These are phyloP conservation scores for Fusarium subtropicale DNA, from an alignment of 2,329 filamentous ascomycete genomes.

Conservation along the genomic window DNA sequence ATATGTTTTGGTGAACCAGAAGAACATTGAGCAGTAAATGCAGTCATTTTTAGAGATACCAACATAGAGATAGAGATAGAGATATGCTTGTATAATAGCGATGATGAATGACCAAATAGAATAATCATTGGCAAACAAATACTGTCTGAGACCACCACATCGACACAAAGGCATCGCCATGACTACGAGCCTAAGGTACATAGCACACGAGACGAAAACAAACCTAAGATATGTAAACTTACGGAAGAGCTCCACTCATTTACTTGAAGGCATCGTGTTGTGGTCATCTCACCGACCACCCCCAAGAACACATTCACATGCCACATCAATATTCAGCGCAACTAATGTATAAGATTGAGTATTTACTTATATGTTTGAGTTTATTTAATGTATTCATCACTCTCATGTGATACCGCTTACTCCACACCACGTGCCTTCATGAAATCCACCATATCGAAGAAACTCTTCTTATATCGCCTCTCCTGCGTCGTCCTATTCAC, in stretches of 20 bases:
- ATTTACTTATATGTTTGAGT: background rate
- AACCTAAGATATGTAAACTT: no score
- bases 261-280: no score
- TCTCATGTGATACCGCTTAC: background rate
- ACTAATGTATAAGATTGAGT: background rate
- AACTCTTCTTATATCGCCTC: constrained; percentile 66
- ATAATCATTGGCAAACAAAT: constrained; percentile 5
- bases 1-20: constrained; percentile 60
- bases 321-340: background rate
- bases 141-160: background rate
- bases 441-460: constrained; percentile 69
- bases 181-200: background rate
- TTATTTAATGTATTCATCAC: background rate
- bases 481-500: constrained; percentile 65
- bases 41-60: background rate
- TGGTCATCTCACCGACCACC: no score
- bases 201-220: background rate
- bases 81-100: constrained; percentile 8
- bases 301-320: no score
- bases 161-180: background rate
- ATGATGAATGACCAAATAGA: constrained; percentile 24
- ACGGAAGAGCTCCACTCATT: no score
- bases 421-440: constrained; percentile 51
- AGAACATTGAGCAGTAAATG: constrained; percentile 34
- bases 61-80: constrained; percentile 14